Evolutionary conservation across 768 basidiomycete species (phyloP).

Genomic region (Suillus bovinus): DNA sequence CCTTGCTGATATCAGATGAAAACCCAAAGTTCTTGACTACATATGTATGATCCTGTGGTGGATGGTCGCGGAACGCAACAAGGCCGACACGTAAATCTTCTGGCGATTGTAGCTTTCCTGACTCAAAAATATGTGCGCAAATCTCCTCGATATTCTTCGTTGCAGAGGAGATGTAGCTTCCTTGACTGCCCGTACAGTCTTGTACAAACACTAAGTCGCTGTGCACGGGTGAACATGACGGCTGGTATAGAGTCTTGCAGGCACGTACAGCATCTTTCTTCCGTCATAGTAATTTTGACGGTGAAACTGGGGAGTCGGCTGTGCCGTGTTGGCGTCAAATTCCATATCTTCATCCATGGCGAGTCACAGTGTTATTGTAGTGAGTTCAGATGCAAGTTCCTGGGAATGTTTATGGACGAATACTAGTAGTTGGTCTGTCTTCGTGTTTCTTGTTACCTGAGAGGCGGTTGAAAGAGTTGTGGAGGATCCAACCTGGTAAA

Average conservation of each 20-base stretch:
- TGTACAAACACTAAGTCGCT: conserved; percentile 95
- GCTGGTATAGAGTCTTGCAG: conserved; percentile 12
- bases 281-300: conserved; percentile 39
- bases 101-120: conserved; percentile 81
- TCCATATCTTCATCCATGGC: conserved; percentile 85
- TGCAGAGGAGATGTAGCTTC: conserved; percentile 88
- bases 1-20: conserved; percentile 85
- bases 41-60: conserved; percentile 96
- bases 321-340: conserved; percentile 46
- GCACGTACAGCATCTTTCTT: conserved; percentile 75
- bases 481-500: not conserved
- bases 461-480: not conserved
- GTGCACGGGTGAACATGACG: conserved; percentile 22
- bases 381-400: not conserved
- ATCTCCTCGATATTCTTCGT: conserved; percentile 97
- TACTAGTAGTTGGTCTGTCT: not conserved
- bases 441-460: not conserved
- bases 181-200: conserved; percentile 93
- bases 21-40: conserved; percentile 93
- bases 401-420: not conserved
- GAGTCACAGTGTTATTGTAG: conserved; percentile 7
- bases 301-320: conserved; percentile 34
- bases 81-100: conserved; percentile 93
- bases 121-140: conserved; percentile 92
- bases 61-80: conserved; percentile 95